Percentiles rank a stretch among this genome's conserved stretches.
phyloP scores from a whole-genome alignment of 306 rosid genomes.

The Heteromeles arbutifolia region DNA sequence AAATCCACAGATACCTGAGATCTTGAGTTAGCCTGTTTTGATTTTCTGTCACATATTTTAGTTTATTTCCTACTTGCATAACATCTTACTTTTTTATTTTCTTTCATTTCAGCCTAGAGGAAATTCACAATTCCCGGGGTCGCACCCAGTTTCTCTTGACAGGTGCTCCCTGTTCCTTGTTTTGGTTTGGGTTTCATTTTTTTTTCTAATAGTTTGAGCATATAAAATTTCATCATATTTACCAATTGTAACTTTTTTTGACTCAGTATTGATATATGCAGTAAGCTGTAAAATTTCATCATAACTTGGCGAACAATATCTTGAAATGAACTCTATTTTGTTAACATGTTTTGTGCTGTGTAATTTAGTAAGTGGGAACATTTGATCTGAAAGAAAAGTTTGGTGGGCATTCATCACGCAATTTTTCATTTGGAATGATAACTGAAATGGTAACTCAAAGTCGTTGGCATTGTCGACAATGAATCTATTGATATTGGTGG shows the following conservation, averaged over 20 bases:
- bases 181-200: not conserved
- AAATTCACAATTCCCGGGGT: conserved; percentile 79
- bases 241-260: not conserved
- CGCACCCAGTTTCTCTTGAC: conserved; percentile 94
- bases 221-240: not conserved
- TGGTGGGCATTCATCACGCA: not conserved
- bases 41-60: not conserved
- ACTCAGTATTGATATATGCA: not conserved
- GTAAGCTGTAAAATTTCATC: not conserved
- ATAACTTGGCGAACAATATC: not conserved
- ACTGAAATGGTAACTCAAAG: not conserved
- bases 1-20: not conserved
- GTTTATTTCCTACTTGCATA: conserved; percentile 1
- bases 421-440: not conserved
- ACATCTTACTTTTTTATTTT: conserved; percentile 13
- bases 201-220: not conserved
- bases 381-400: not conserved
- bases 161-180: conserved; percentile 34
- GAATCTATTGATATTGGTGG: not conserved
- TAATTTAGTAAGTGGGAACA: not conserved
- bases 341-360: not conserved
- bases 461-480: not conserved
- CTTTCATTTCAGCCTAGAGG: conserved; percentile 63
- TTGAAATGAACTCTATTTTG: not conserved
- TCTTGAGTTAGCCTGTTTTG: not conserved